Conservation (phyloP, 1,139 yeast species). For the Blastobotrys indianensis region DNA sequence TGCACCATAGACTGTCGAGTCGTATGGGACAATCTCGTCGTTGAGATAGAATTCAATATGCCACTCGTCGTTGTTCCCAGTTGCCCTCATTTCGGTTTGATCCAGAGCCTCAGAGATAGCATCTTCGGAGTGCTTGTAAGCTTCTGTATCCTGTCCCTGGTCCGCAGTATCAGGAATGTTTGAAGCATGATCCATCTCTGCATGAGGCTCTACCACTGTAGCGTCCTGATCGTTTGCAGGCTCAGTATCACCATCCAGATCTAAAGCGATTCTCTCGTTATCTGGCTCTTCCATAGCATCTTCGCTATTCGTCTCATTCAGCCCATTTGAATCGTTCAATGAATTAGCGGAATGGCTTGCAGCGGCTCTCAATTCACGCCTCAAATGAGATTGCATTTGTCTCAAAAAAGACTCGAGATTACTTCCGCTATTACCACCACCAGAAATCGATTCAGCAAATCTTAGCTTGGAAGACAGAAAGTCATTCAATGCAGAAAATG, state of each 20-base stretch:
- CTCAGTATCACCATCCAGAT: too few species aligned
- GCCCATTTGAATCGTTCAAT: too few species aligned
- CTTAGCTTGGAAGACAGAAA: constrained; percentile 37
- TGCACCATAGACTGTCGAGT: constrained; percentile 78
- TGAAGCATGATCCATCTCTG: neutral
- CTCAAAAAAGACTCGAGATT: too few species aligned
- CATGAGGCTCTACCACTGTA: constrained; percentile 17
- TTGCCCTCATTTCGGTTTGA: constrained; percentile 9
- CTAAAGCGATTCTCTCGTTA: too few species aligned
- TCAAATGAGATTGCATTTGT: too few species aligned
- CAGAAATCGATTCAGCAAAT: constrained; percentile 15
- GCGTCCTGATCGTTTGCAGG: constrained; percentile 3
- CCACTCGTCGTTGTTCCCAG: constrained; percentile 25
- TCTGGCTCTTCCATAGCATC: too few species aligned
- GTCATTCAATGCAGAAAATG: constrained; percentile 64
- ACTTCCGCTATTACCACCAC: constrained; percentile 5
- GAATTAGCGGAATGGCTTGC: too few species aligned
- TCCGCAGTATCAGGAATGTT: too few species aligned
- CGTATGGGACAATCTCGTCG: constrained; percentile 58
- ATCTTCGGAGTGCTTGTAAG: constrained; percentile 9
- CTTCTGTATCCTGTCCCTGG: too few species aligned
- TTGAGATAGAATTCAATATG: constrained; percentile 57
- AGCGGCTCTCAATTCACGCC: too few species aligned
- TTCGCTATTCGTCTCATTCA: too few species aligned
- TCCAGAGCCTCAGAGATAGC: constrained; percentile 17